Evolutionary conservation across 495 filamentous ascomycete genomes (phyloP).

Genomic region (Amphirosellinia nigrospora): DNA sequence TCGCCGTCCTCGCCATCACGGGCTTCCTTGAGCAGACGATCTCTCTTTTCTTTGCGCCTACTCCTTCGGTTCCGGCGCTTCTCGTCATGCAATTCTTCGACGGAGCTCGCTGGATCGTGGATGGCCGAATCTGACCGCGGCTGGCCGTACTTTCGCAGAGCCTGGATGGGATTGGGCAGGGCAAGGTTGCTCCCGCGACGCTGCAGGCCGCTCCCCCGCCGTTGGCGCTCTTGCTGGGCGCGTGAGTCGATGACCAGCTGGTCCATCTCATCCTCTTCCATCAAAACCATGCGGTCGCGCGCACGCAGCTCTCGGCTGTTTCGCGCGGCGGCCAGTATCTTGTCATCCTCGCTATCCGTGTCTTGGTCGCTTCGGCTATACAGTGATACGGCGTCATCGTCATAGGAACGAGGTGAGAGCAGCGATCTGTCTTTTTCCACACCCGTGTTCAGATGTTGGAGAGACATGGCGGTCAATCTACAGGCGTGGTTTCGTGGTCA

Average conservation of each 20-base stretch:
- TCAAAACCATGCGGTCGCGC: conserved; percentile 76
- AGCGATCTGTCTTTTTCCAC: conserved; percentile 50
- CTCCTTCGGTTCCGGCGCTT: conserved; percentile 54
- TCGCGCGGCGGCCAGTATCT: conserved; percentile 65
- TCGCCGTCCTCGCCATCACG: conserved; percentile 70
- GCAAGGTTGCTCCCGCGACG: conserved; percentile 55
- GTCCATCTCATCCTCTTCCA: conserved; percentile 89
- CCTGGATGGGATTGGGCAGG: conserved; percentile 52
- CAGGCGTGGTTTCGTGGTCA: not conserved
- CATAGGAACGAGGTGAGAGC: conserved; percentile 68
- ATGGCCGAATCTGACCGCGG: conserved; percentile 41
- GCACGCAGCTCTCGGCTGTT: conserved; percentile 73
- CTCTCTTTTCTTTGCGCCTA: conserved; percentile 54
- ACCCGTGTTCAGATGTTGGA: conserved; percentile 30
- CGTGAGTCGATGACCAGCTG: conserved; percentile 66
- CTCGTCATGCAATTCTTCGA: conserved; percentile 51
- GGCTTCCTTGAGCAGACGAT: conserved; percentile 55
- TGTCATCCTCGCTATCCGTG: conserved; percentile 78
- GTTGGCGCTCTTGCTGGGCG: conserved; percentile 54
- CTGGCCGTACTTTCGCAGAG: conserved; percentile 46
- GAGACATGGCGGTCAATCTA: conserved; percentile 30
- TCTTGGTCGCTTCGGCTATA: conserved; percentile 73
- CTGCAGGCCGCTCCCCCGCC: conserved; percentile 54
- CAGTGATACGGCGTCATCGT: conserved; percentile 70
- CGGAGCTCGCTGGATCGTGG: conserved; percentile 36